These are phyloP conservation scores for Phytophthora vignae DNA, from an alignment of 352 stramenopile genomes.

Conservation along the genomic window DNA sequence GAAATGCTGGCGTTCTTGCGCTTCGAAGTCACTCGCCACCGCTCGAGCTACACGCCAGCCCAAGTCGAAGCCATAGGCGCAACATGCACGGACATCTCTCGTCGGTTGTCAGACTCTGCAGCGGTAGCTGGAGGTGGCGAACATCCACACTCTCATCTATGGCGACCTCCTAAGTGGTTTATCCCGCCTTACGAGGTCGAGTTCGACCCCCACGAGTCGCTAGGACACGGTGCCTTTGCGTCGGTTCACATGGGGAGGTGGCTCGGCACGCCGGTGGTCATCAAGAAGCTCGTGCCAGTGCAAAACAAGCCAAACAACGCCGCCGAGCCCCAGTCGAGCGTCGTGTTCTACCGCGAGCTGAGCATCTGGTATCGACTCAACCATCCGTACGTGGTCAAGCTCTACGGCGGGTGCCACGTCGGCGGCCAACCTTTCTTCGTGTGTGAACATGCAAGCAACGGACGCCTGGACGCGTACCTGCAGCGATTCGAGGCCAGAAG, in stretches of 20 bases:
- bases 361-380: constrained; percentile 43
- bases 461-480: constrained; percentile 36
- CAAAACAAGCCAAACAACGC: constrained; percentile 6
- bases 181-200: constrained; percentile 46
- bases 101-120: constrained; percentile 19
- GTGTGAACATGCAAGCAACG: constrained; percentile 39
- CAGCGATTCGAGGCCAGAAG: constrained; percentile 18
- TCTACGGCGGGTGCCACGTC: constrained; percentile 45
- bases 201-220: constrained; percentile 35
- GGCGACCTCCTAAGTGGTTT: constrained; percentile 42
- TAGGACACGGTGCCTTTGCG: constrained; percentile 40
- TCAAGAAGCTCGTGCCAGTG: constrained; percentile 36
- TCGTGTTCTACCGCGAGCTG: constrained; percentile 40
- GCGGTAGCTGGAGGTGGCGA: background rate
- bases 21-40: constrained; percentile 38
- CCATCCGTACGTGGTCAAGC: constrained; percentile 45
- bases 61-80: constrained; percentile 31
- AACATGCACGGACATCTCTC: constrained; percentile 27
- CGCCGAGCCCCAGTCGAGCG: constrained; percentile 15
- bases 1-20: constrained; percentile 39
- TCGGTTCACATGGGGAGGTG: constrained; percentile 43
- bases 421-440: constrained; percentile 48
- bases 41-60: constrained; percentile 31
- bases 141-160: constrained; percentile 15
- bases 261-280: constrained; percentile 42